phyloP scores from a whole-genome alignment of 2,329 filamentous ascomycete species.

The Colletotrichum tabaci region DNA sequence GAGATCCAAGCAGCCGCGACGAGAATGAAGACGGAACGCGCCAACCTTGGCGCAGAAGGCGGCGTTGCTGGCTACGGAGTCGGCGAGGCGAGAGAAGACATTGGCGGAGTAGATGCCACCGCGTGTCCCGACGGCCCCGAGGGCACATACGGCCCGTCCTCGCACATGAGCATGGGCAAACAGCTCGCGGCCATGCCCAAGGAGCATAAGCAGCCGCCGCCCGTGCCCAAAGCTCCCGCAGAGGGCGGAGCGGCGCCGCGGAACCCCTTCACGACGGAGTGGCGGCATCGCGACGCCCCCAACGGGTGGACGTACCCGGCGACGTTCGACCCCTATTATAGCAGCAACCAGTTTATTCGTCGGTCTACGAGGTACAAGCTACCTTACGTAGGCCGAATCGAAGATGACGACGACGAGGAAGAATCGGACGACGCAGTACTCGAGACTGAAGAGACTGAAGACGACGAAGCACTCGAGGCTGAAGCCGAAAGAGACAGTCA shows the following conservation, averaged over 20 bases:
- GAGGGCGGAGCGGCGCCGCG: conserved; percentile 33
- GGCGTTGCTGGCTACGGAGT: conserved; percentile 2
- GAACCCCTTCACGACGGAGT: conserved; percentile 42
- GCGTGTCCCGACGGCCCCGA: conserved; percentile 20
- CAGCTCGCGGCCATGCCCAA: not conserved
- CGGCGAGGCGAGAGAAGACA: conserved; percentile 2
- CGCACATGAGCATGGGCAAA: not conserved
- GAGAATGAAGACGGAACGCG: not conserved
- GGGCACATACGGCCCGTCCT: conserved; percentile 25
- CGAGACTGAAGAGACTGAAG: not conserved
- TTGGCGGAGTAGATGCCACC: conserved; percentile 14
- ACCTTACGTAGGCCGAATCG: conserved; percentile 4
- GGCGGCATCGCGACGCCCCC: conserved; percentile 23
- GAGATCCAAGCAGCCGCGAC: conserved; percentile 13
- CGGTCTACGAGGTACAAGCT: conserved; percentile 20
- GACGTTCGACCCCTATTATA: conserved; percentile 34
- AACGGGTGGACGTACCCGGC: conserved; percentile 8
- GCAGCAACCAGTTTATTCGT: conserved; percentile 40
- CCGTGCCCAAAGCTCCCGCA: conserved; percentile 30
- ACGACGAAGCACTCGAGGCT: not conserved
- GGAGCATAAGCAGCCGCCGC: not conserved
- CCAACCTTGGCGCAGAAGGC: not conserved
- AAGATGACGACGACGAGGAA: conserved; percentile 19
- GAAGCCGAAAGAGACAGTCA: not conserved
- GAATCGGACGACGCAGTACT: conserved; percentile 27